These are phyloP conservation scores for Psophocarpus tetragonolobus DNA, from an alignment of 306 rosid species.

Conservation along the genomic window DNA sequence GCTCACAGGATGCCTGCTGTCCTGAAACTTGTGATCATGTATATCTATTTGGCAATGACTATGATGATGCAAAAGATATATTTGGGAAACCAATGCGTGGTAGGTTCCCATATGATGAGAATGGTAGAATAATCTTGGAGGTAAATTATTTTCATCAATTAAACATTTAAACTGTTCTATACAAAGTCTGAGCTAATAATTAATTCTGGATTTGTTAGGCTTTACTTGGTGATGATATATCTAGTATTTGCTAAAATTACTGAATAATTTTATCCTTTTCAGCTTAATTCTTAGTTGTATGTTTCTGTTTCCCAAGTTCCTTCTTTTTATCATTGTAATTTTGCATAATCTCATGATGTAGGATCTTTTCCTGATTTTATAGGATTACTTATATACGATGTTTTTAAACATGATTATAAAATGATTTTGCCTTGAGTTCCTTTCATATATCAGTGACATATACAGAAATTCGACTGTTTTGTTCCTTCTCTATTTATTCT, in stretches of 20 bases:
- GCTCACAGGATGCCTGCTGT: slow-evolving; percentile 64
- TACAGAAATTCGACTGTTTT: not conserved
- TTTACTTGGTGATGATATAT: slow-evolving; percentile 18
- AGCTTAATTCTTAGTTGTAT: not conserved
- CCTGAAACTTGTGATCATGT: slow-evolving; percentile 94
- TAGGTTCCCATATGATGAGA: slow-evolving; percentile 91
- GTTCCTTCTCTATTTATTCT: slow-evolving; percentile 9
- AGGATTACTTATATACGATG: not conserved
- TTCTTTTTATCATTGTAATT: slow-evolving; percentile 25
- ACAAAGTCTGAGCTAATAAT: slow-evolving; percentile 12
- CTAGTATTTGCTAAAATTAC: not conserved
- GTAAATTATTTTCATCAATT: slow-evolving; percentile 47
- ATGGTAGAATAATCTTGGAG: slow-evolving; percentile 88
- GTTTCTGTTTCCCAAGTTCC: not conserved
- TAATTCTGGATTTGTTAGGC: slow-evolving; percentile 26
- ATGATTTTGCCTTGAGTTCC: not conserved
- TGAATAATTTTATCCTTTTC: not conserved
- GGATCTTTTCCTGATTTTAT: slow-evolving; percentile 7
- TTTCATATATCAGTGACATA: slow-evolving; percentile 3
- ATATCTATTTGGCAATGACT: slow-evolving; percentile 88
- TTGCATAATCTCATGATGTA: not conserved
- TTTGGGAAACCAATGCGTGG: slow-evolving; percentile 83
- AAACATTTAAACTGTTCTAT: slow-evolving; percentile 23
- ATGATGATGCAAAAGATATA: slow-evolving; percentile 89
- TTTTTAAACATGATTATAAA: not conserved